phyloP scores from a whole-genome alignment of 2,329 filamentous ascomycete species.

The Pseudogymnoascus pannorum region DNA sequence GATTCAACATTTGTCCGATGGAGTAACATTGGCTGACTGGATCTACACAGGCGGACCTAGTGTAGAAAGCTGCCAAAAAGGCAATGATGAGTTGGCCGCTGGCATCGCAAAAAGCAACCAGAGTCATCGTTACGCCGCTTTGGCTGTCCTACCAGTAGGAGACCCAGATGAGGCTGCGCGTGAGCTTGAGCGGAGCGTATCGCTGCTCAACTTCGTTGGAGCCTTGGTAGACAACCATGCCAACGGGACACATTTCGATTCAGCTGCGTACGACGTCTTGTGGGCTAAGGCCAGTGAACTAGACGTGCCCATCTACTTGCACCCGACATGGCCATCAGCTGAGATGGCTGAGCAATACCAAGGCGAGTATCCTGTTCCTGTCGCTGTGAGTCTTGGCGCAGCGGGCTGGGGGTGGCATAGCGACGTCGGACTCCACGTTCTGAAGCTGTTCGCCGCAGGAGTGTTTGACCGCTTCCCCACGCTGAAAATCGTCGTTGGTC shows the following conservation, averaged over 20 bases:
- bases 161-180: conserved; percentile 30
- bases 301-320: conserved; percentile 35
- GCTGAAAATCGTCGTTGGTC: conserved; percentile 45
- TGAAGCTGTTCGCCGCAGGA: conserved; percentile 42
- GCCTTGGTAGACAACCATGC: conserved; percentile 37
- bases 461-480: conserved; percentile 46
- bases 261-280: conserved; percentile 39
- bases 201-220: conserved; percentile 38
- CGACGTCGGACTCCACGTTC: conserved; percentile 38
- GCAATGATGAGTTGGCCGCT: conserved; percentile 27
- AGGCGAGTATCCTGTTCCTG: conserved; percentile 22
- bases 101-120: conserved; percentile 22
- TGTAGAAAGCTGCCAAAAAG: conserved; percentile 8
- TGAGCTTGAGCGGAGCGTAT: conserved; percentile 33
- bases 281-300: conserved; percentile 27
- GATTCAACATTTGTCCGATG: background rate
- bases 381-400: conserved; percentile 29
- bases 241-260: conserved; percentile 18
- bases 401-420: conserved; percentile 43
- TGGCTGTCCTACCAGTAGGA: conserved; percentile 35
- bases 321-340: conserved; percentile 26
- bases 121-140: conserved; percentile 32
- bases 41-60: background rate
- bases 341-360: conserved; percentile 20
- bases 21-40: background rate